Percentiles rank a stretch among this genome's conserved stretches.
Conservation (phyloP, 1,139 yeast genomes). For the Kurtzmaniella quercitrusa region DNA sequence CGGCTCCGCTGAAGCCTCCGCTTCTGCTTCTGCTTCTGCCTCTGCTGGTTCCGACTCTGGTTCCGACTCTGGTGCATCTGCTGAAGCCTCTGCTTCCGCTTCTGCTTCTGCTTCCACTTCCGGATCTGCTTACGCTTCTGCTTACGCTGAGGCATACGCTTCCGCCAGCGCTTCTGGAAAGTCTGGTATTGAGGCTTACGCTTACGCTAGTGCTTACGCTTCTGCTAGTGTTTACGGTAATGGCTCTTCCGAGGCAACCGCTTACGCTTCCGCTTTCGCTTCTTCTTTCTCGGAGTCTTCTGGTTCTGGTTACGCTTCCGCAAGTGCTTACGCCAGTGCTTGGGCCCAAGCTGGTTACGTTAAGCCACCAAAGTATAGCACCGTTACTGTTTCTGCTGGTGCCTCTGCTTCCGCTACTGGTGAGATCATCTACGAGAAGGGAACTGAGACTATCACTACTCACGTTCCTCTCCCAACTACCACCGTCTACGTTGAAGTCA, state of each 20-base stretch:
- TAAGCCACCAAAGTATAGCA: background rate
- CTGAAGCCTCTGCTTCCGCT: background rate
- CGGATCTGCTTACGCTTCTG: background rate
- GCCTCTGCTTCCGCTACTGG: background rate
- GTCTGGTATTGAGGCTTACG: constrained; percentile 1
- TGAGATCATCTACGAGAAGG: background rate
- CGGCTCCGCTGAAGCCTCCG: background rate
- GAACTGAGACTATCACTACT: background rate
- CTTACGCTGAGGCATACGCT: background rate
- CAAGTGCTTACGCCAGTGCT: background rate
- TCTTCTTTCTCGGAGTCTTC: background rate
- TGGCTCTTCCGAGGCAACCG: background rate
- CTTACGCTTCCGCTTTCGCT: background rate
- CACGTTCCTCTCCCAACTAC: background rate
- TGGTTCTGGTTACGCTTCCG: background rate
- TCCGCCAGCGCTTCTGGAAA: background rate
- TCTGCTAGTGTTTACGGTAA: background rate
- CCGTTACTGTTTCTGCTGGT: background rate
- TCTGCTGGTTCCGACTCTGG: background rate
- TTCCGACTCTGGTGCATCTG: background rate
- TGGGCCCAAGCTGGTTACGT: background rate
- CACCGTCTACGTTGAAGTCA: background rate
- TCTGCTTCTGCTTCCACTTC: background rate
- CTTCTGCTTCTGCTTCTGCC: background rate
- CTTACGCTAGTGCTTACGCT: constrained; percentile 1